Conservation (phyloP, 441 rosid genomes). For the Jatropha podagrica region DNA sequence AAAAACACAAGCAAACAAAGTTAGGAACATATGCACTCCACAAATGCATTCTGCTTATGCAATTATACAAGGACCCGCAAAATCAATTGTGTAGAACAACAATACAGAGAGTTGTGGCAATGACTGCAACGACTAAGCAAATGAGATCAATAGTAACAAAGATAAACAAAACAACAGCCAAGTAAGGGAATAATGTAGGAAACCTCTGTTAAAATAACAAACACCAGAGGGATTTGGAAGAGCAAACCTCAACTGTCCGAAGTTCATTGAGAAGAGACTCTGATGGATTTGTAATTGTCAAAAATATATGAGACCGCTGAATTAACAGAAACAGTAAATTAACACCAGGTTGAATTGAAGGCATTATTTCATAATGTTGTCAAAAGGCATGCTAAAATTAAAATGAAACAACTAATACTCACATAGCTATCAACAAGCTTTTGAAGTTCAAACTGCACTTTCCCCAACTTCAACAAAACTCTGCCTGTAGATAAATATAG, state of each 20-base stretch:
- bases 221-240: slow-evolving; percentile 13
- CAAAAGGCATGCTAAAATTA: slow-evolving; percentile 15
- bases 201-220: slow-evolving; percentile 6
- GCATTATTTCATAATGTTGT: background rate
- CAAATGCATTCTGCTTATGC: background rate
- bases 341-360: slow-evolving; percentile 11
- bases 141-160: background rate
- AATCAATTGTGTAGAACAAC: background rate
- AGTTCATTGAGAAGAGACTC: slow-evolving; percentile 94
- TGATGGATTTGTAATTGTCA: slow-evolving; percentile 89
- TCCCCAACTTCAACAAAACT: slow-evolving; percentile 69
- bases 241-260: slow-evolving; percentile 92
- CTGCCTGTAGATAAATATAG: slow-evolving; percentile 52
- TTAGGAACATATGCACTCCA: background rate
- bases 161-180: background rate
- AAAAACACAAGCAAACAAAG: background rate
- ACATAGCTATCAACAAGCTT: slow-evolving; percentile 90
- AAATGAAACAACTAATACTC: slow-evolving; percentile 39
- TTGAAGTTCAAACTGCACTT: slow-evolving; percentile 85
- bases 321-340: slow-evolving; percentile 26
- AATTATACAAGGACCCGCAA: background rate
- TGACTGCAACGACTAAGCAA: background rate
- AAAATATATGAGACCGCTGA: slow-evolving; percentile 81
- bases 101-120: background rate
- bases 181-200: background rate